phyloP scores from a whole-genome alignment of 179 eudicot genomes.

The Vitellaria paradoxa region DNA sequence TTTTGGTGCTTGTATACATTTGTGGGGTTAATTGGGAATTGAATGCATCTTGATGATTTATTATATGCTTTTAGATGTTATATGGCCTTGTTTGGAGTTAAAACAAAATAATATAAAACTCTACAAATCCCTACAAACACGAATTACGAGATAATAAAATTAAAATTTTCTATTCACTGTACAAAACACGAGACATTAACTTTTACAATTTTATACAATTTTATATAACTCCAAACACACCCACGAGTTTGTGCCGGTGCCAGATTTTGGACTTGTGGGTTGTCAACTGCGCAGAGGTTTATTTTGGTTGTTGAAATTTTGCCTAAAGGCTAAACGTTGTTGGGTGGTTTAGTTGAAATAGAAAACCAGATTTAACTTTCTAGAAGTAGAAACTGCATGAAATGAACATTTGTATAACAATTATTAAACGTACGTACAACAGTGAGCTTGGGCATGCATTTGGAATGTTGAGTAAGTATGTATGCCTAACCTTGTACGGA shows the following conservation, averaged over 20 bases:
- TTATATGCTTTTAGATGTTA: background rate
- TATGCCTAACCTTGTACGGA: background rate
- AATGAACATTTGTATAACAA: background rate
- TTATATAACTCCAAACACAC: too few relatives aligned
- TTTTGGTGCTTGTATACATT: slow-evolving; percentile 1
- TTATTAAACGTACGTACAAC: background rate
- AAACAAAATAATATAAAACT: too few relatives aligned
- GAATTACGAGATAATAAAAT: too few relatives aligned
- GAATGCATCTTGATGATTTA: background rate
- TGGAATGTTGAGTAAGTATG: background rate
- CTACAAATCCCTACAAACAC: too few relatives aligned
- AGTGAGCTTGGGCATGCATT: background rate
- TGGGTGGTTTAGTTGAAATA: background rate
- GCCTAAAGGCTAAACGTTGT: background rate
- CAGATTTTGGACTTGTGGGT: background rate
- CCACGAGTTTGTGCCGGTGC: background rate
- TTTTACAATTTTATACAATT: too few relatives aligned
- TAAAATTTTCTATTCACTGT: too few relatives aligned
- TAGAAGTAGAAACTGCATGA: background rate
- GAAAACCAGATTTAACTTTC: background rate
- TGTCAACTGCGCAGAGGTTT: background rate
- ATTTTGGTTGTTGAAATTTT: background rate
- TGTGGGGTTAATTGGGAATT: background rate
- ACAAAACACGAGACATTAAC: too few relatives aligned
- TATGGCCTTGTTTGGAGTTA: too few relatives aligned